Evolutionary conservation across 139 green algal genomes (phyloP), one percentile per base, ranked within the genome.

Genomic region (Chlorella sp.): DNA sequence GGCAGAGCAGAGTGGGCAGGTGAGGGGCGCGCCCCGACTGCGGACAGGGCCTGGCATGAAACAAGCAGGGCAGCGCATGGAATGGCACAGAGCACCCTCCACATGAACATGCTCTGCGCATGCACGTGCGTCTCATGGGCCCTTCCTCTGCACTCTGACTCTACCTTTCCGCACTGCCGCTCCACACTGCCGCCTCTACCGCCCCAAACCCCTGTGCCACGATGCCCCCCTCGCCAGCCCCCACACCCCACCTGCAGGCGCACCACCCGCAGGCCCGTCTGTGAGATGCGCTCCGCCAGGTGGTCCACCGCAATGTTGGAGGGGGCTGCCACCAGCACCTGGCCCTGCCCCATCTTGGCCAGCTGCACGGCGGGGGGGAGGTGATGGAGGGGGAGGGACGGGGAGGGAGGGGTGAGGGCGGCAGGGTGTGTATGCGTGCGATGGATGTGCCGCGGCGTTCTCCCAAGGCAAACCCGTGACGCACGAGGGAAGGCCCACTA

Each of bases 301-400:
- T 99, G 98, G 92, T 99, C 98, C 36, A 99, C 98, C 2, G 97
- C 98, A 30, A 99, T 97, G 91, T 99, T 99, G 89, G 94, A 98
- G 61, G 98, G 98, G 0, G 98, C 98, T 60, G 94, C 95, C 89
- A 99, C 97, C 82, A 99, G 93, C 87, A 99, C 96, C 92, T 97
- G 96, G 32, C 94, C 95, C 86, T 95, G 90, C 19, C 86, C 94
- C 66, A 93, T 92, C 73, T 94, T 92, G 28, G 95, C 94, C 57
- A 90, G 86, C 86, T 88, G 84, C 66, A n/a, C n/a, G 57, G 53
- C 14, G 5, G 36, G 42, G 14, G 1, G 24, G 39, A 4, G 39
- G 39, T 14, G 76, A 24, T 42, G 26, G 79, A 12, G 76, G 2
- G 76, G 30, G 34, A 12, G 73, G 73, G 19, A 16, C 3, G 73